A percentile compares a stretch with the other conserved stretches of the same genome.
These are phyloP conservation scores for Lignosus rhinocerotis DNA, from an alignment of 1,284 basidiomycete genomes.

Conservation along the genomic window DNA sequence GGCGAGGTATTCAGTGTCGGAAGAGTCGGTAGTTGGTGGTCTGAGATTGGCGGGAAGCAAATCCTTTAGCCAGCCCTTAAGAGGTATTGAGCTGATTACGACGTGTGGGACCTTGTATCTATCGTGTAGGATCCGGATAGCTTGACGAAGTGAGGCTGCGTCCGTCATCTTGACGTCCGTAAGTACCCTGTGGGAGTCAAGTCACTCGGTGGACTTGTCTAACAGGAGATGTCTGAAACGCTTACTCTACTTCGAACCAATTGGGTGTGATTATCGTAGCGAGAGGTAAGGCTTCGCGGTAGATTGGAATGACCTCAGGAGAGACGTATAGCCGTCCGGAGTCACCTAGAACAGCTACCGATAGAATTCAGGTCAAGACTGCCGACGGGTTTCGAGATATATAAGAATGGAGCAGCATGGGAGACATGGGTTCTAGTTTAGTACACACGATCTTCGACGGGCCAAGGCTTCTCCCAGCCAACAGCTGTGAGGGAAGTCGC, in stretches of 20 bases:
- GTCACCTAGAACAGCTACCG: constrained; percentile 85
- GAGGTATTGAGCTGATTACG: constrained; percentile 88
- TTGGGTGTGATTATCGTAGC: constrained; percentile 96
- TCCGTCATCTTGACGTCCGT: constrained; percentile 73
- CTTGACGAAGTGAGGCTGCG: constrained; percentile 63
- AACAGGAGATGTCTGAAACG: constrained; percentile 2
- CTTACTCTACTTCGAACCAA: constrained; percentile 96
- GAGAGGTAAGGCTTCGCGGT: constrained; percentile 75
- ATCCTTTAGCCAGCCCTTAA: constrained; percentile 53
- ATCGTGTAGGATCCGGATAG: constrained; percentile 75
- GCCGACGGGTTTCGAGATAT: too few relatives aligned
- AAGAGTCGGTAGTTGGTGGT: constrained; percentile 30
- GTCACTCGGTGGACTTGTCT: not conserved
- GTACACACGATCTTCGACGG: too few relatives aligned
- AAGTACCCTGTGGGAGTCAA: constrained; percentile 54
- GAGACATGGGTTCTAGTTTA: too few relatives aligned
- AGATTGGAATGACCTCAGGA: constrained; percentile 86
- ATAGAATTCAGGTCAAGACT: not conserved
- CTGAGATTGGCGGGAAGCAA: constrained; percentile 48
- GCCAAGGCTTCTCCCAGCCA: too few relatives aligned
- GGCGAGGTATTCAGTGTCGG: constrained; percentile 57
- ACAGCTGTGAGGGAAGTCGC: too few relatives aligned
- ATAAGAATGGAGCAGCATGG: too few relatives aligned
- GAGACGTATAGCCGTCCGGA: constrained; percentile 88
- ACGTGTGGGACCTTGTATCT: constrained; percentile 81